Conservation (phyloP, 1,284 basidiomycete genomes). For the Ceratobasidium sp. region DNA sequence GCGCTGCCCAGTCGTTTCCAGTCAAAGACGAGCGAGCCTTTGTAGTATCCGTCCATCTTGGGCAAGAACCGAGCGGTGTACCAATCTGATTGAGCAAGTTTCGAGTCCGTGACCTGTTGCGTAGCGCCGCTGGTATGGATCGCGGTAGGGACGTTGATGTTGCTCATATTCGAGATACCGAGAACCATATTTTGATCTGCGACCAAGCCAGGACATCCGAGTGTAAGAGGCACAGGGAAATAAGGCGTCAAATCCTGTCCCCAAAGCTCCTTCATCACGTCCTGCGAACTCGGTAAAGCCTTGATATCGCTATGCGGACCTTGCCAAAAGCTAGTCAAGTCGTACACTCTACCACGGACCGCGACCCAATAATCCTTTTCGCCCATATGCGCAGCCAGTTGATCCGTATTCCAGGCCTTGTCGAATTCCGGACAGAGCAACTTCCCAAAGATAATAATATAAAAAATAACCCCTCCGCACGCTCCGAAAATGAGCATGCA, state of each 20-base stretch:
- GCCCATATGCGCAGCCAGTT: constrained; percentile 81
- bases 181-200: constrained; percentile 67
- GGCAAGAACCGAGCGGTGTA: constrained; percentile 83
- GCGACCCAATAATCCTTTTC: constrained; percentile 86
- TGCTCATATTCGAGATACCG: constrained; percentile 77
- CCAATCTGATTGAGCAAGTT: constrained; percentile 78
- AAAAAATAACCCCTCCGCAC: constrained; percentile 88
- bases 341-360: constrained; percentile 91
- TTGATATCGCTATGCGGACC: constrained; percentile 86
- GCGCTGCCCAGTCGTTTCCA: constrained; percentile 64
- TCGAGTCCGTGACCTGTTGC: constrained; percentile 59
- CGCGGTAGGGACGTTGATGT: constrained; percentile 70
- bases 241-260: constrained; percentile 91
- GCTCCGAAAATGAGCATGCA: constrained; percentile 87
- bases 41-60: constrained; percentile 81
- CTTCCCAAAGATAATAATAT: constrained; percentile 89
- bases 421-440: constrained; percentile 91
- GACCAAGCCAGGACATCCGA: constrained; percentile 83
- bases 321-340: constrained; percentile 88
- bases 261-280: constrained; percentile 78
- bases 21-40: constrained; percentile 85
- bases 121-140: constrained; percentile 81
- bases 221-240: constrained; percentile 84
- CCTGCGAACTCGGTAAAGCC: constrained; percentile 73
- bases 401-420: constrained; percentile 86